Evolutionary conservation across 2,329 filamentous ascomycete species (phyloP).

Genomic region (Xylariaceae sp.): DNA sequence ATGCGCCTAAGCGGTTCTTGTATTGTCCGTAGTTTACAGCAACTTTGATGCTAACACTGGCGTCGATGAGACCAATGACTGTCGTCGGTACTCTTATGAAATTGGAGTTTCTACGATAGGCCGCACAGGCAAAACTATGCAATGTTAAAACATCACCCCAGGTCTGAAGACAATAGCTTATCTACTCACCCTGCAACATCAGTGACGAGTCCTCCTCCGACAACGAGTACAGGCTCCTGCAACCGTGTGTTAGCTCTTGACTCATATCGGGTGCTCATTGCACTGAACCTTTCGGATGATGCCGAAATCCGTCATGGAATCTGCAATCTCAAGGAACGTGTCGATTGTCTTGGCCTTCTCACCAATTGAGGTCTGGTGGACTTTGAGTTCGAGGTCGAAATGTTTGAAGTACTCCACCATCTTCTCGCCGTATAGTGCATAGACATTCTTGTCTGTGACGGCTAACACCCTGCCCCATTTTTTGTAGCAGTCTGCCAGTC

Average conservation of each 20-base stretch:
- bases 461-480: constrained; percentile 63
- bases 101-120: constrained; percentile 69
- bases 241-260: constrained; percentile 5
- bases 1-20: constrained; percentile 71
- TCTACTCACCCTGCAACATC: constrained; percentile 66
- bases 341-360: constrained; percentile 73
- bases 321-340: constrained; percentile 64
- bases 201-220: constrained; percentile 64
- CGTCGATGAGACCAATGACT: constrained; percentile 71
- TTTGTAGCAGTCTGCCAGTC: constrained; percentile 62
- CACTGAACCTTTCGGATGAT: constrained; percentile 56
- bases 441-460: constrained; percentile 69
- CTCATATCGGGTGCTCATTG: neutral
- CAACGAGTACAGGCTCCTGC: constrained; percentile 61
- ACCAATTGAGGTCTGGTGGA: constrained; percentile 71
- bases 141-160: constrained; percentile 14
- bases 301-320: constrained; percentile 71
- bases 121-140: constrained; percentile 62
- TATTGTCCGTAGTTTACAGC: constrained; percentile 73
- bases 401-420: constrained; percentile 66
- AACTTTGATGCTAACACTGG: constrained; percentile 74
- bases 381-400: constrained; percentile 56
- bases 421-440: constrained; percentile 60
- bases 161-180: constrained; percentile 19
- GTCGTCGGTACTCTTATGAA: constrained; percentile 72